phyloP scores from a whole-genome alignment of 2,329 filamentous ascomycete genomes.

The Fusarium tupiense region DNA sequence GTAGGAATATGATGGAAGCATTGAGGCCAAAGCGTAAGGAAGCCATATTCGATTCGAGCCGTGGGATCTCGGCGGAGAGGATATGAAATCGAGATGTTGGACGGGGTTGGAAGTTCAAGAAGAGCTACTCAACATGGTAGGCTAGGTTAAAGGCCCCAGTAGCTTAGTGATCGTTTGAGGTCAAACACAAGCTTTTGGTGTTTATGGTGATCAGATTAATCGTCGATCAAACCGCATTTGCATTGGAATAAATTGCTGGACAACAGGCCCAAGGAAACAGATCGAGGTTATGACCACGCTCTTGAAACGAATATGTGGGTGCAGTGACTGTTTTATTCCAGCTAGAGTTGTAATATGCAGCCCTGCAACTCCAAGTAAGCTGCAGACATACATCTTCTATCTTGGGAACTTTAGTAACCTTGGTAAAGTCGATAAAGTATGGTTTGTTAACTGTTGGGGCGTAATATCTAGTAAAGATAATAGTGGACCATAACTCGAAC shows the following conservation, averaged over 20 bases:
- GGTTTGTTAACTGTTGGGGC: background rate
- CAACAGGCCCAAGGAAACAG: background rate
- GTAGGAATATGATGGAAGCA: background rate
- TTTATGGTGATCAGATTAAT: background rate
- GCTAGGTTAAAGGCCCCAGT: background rate
- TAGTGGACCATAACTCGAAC: conserved; percentile 6
- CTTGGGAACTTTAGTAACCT: background rate
- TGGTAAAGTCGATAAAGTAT: background rate
- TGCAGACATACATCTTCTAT: background rate
- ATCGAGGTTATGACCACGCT: background rate
- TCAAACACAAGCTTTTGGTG: background rate
- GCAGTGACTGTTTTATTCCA: conserved; percentile 18
- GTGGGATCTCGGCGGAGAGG: background rate
- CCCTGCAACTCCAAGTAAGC: background rate
- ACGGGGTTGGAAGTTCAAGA: background rate
- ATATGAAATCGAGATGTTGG: background rate
- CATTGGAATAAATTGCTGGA: background rate
- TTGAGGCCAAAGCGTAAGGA: background rate
- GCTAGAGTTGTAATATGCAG: background rate
- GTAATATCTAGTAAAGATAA: background rate
- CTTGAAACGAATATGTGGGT: conserved; percentile 12
- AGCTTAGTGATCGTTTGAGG: background rate
- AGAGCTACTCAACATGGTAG: conserved; percentile 7
- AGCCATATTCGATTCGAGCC: background rate
- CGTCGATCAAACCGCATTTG: background rate